Evolutionary conservation across 306 rosid species (phyloP).

Genomic region (Fragaria vesca): DNA sequence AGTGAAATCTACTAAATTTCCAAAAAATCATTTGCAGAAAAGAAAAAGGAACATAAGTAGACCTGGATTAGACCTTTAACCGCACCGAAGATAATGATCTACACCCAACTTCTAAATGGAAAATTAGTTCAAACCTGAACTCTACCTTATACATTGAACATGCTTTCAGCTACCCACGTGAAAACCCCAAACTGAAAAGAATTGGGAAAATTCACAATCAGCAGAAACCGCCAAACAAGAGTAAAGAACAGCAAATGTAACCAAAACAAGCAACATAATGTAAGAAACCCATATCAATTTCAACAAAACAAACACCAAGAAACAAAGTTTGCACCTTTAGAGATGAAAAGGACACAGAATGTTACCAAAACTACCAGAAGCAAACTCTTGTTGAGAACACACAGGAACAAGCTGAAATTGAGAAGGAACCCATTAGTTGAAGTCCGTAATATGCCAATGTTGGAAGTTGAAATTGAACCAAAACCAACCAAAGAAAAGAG

Average conservation of each 20-base stretch:
- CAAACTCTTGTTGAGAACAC: constrained; percentile 15
- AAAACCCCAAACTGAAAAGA: background rate
- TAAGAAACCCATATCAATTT: constrained; percentile 26
- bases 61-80: constrained; percentile 18
- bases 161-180: constrained; percentile 2
- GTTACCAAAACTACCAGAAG: constrained; percentile 14
- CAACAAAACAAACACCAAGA: constrained; percentile 22
- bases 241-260: background rate
- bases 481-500: constrained; percentile 27
- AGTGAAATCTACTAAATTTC: constrained; percentile 9
- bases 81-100: constrained; percentile 23
- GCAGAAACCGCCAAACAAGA: background rate
- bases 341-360: constrained; percentile 26
- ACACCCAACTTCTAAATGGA: background rate
- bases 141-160: constrained; percentile 1
- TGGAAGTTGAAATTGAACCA: constrained; percentile 27
- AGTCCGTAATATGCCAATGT: constrained; percentile 18
- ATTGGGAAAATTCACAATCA: constrained; percentile 4
- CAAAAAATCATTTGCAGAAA: background rate
- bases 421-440: constrained; percentile 9
- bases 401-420: constrained; percentile 13
- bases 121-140: background rate
- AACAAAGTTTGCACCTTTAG: constrained; percentile 8
- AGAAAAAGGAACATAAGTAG: constrained; percentile 9
- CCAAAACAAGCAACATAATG: background rate